Evolutionary conservation across 192 early-diverging fungal genomes (phyloP), one percentile per base, ranked within the genome.

Genomic region (Podila verticillata): DNA sequence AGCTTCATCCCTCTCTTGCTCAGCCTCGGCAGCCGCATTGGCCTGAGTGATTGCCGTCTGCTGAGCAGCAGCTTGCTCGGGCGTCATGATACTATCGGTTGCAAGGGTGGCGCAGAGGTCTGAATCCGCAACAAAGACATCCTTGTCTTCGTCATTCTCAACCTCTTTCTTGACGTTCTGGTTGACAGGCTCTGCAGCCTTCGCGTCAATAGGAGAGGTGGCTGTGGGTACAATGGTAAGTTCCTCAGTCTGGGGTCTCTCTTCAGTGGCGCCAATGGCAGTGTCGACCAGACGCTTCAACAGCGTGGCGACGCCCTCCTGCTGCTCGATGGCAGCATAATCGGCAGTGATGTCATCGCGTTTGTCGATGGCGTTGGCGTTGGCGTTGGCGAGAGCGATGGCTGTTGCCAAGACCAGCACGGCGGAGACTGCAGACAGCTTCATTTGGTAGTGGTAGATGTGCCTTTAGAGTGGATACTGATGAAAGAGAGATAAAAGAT

Each of bases 331-430:
- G 12, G 30, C 49, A 3, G 32, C 57, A 39, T 58, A 31, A 5
- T 22, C 22, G 31, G 59, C 30, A 48, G 15, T 19, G 4, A n/a
- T 39, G 28, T 31, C 26, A 28, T 66, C 26, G 19, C 51, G 48
- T 13, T 59, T 20, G 3, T 47, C 15, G 26, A 39, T 31, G 20
- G 39, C 28, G 1, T 69, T 56, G 17, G 39, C 28, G 1, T 69
- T 56, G 17, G 68, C 74, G 26, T 77, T 44, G 15, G 57, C 48
- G 2, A 77, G 19, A 28, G 74, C 68, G 6, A 74, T 35, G 22
- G 73, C 73, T 9, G 60, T 39, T 6, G 73, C 62, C 66, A 74
- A 63, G 28, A 65, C 61, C 60, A 74, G 31, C 13, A 74, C 31
- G 28, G 73, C 35, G 26, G 61, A 48, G 54, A 74, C n/a, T 51